These are phyloP conservation scores for Penicillium soppii DNA, from an alignment of 495 filamentous ascomycete genomes.

Conservation along the genomic window DNA sequence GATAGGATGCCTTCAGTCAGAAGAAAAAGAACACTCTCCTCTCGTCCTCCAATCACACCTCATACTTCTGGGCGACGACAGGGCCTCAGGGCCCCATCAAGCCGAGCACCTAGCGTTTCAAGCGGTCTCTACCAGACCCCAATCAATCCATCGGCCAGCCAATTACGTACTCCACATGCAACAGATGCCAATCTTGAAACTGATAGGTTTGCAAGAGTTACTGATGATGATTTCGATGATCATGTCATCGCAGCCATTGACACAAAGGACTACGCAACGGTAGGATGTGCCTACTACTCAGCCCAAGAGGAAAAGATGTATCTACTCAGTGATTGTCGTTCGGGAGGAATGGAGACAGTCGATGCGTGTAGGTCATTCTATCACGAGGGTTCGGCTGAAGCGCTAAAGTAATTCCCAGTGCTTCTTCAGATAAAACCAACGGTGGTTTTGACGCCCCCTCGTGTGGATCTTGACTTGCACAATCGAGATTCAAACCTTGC, in stretches of 20 bases:
- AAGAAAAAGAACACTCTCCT: constrained; percentile 21
- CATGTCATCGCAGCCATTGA: constrained; percentile 88
- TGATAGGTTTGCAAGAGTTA: constrained; percentile 3
- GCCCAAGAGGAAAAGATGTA: constrained; percentile 72
- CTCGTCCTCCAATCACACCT: constrained; percentile 9
- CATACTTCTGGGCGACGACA: constrained; percentile 13
- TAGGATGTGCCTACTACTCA: constrained; percentile 88
- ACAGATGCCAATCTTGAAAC: constrained; percentile 6
- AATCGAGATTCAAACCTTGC: constrained; percentile 19
- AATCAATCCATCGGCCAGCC: constrained; percentile 3
- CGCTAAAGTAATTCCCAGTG: constrained; percentile 43
- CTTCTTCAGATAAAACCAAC: constrained; percentile 79
- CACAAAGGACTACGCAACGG: constrained; percentile 63
- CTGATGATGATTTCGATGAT: constrained; percentile 56
- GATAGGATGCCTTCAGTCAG: constrained; percentile 22
- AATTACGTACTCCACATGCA: constrained; percentile 9
- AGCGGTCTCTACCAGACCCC: constrained; percentile 2
- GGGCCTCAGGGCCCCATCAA: constrained; percentile 4
- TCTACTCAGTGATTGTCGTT: constrained; percentile 76
- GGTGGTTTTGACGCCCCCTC: constrained; percentile 68
- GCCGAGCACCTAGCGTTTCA: constrained; percentile 1
- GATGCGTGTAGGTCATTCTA: constrained; percentile 56
- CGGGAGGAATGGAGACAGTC: constrained; percentile 67
- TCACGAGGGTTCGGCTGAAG: background rate
- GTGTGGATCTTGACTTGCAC: constrained; percentile 57